Conservation (phyloP, 805 yeast species). For the Lipomyces japonicus region DNA sequence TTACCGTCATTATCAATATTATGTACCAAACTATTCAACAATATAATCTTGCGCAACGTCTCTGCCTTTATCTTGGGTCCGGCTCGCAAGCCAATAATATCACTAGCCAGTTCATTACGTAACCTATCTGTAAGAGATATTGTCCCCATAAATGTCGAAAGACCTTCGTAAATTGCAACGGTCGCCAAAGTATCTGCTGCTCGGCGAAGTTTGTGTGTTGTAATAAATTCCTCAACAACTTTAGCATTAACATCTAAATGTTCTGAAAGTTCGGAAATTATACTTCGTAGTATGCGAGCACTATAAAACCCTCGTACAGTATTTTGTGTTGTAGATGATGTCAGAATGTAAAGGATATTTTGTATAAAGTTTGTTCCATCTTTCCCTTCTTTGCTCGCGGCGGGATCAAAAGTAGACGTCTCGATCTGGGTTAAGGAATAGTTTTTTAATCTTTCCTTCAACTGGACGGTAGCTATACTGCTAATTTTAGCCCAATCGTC, state of each 20-base stretch:
- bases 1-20: conserved; percentile 34
- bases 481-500: conserved; percentile 15
- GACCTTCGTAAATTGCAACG: conserved; percentile 21
- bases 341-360: conserved; percentile 8
- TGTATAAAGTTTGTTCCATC: conserved; percentile 10
- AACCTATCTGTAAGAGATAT: conserved; percentile 47
- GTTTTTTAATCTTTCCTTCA: conserved; percentile 6
- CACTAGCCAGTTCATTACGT: conserved; percentile 62
- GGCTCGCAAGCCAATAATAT: conserved; percentile 53
- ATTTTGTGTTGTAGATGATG: not conserved
- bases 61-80: conserved; percentile 40
- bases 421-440: conserved; percentile 5
- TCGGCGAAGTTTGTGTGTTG: conserved; percentile 13
- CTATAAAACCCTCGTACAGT: conserved; percentile 13
- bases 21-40: conserved; percentile 45
- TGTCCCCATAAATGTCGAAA: conserved; percentile 39
- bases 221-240: conserved; percentile 15
- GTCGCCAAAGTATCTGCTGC: conserved; percentile 7
- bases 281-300: conserved; percentile 13
- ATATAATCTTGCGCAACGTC: conserved; percentile 48
- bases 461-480: conserved; percentile 4
- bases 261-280: conserved; percentile 12
- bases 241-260: conserved; percentile 14
- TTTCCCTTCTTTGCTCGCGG: not conserved
- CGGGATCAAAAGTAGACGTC: conserved; percentile 2